Conservation (phyloP, 2,329 filamentous ascomycete genomes). For the Neofusicoccum umdonicola region DNA sequence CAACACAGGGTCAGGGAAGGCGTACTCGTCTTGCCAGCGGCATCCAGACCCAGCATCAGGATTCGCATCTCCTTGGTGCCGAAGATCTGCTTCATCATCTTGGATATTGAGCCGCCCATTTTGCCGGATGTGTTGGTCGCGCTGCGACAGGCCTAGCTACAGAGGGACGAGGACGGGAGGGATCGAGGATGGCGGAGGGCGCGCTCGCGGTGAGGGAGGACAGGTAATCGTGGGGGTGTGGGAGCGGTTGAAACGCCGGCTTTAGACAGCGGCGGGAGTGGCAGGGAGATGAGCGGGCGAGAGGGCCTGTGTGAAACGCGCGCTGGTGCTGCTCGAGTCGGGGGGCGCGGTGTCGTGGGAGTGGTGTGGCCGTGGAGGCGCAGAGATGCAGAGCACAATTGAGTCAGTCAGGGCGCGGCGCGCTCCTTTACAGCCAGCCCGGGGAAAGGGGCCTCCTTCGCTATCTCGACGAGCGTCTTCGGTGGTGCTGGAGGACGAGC, state of each 20-base stretch:
- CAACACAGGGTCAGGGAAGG: constrained; percentile 16
- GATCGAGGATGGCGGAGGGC: neutral
- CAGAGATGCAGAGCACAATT: neutral
- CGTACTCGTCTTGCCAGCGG: constrained; percentile 89
- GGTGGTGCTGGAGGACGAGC: constrained; percentile 10
- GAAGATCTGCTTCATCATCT: constrained; percentile 98
- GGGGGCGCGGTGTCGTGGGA: neutral
- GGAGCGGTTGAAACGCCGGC: constrained; percentile 16
- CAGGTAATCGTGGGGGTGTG: constrained; percentile 8
- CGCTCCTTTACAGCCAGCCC: constrained; percentile 6
- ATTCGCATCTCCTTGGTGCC: constrained; percentile 98
- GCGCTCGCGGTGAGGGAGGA: neutral
- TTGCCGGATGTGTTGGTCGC: constrained; percentile 42
- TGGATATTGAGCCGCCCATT: constrained; percentile 89
- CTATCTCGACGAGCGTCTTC: neutral
- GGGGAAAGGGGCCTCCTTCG: constrained; percentile 16
- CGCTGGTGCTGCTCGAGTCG: neutral
- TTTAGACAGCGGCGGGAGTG: constrained; percentile 8
- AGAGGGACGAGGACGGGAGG: neutral
- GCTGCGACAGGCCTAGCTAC: neutral
- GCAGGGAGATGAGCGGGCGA: constrained; percentile 13
- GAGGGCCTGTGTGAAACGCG: constrained; percentile 8
- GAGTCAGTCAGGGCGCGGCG: neutral
- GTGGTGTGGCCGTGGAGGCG: neutral
- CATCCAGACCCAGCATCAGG: constrained; percentile 95